phyloP scores from a whole-genome alignment of 106 monocot genomes.

The Cymbidium sinense region DNA sequence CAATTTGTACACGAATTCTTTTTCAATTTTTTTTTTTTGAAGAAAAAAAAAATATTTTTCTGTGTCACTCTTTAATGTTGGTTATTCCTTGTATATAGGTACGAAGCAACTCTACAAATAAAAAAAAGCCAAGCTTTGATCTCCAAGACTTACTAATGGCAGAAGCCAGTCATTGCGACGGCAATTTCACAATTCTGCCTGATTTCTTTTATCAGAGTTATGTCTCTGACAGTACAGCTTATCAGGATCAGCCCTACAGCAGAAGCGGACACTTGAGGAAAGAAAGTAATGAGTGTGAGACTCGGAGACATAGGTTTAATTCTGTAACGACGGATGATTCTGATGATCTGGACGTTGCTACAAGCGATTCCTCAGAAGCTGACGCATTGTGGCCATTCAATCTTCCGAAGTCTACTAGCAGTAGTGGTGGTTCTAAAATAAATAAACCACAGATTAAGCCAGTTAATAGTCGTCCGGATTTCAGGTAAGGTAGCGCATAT shows the following conservation, averaged over 20 bases:
- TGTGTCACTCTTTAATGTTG: not conserved
- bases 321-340: constrained; percentile 43
- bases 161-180: constrained; percentile 53
- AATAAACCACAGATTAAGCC: constrained; percentile 55
- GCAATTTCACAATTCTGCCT: constrained; percentile 24
- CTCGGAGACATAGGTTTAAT: constrained; percentile 34
- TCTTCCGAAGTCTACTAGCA: constrained; percentile 29
- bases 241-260: constrained; percentile 24
- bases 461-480: constrained; percentile 42
- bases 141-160: constrained; percentile 40
- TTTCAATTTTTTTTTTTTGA: no score
- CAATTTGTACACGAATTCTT: no score
- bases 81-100: constrained; percentile 18
- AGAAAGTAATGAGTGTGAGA: constrained; percentile 33
- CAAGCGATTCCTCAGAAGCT: constrained; percentile 88
- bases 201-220: constrained; percentile 71
- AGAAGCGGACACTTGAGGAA: constrained; percentile 31
- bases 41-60: no score
- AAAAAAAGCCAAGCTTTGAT: constrained; percentile 70
- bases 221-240: constrained; percentile 23
- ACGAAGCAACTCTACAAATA: constrained; percentile 25
- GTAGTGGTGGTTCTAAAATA: constrained; percentile 39
- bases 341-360: constrained; percentile 72
- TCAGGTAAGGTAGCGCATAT: constrained; percentile 30
- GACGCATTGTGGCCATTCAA: constrained; percentile 62